phyloP scores from a whole-genome alignment of 2,329 filamentous ascomycete genomes.

The Apiospora marii region DNA sequence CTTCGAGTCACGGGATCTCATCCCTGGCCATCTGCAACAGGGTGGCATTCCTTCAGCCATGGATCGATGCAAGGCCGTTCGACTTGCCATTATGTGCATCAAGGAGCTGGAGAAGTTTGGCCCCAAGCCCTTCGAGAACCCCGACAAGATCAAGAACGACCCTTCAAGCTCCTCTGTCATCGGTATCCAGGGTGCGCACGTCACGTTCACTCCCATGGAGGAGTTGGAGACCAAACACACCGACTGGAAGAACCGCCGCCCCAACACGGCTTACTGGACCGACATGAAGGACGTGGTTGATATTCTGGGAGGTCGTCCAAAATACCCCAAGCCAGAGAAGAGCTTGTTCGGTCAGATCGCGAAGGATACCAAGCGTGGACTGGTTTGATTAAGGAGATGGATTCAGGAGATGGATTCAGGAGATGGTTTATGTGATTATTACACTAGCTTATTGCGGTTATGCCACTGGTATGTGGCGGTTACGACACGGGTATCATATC shows the following conservation, averaged over 20 bases:
- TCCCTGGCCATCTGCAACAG: slow-evolving; percentile 94
- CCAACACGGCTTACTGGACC: slow-evolving; percentile 86
- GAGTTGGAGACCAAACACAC: slow-evolving; percentile 87
- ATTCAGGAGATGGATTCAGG: not conserved
- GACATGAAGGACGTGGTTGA: slow-evolving; percentile 83
- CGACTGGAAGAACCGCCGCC: slow-evolving; percentile 90
- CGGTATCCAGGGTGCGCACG: slow-evolving; percentile 87
- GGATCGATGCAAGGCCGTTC: slow-evolving; percentile 91
- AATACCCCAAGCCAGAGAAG: slow-evolving; percentile 57
- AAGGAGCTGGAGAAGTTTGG: slow-evolving; percentile 86
- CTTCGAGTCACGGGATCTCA: slow-evolving; percentile 91
- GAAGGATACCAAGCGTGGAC: slow-evolving; percentile 68
- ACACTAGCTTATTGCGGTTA: not conserved
- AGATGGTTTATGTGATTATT: not conserved
- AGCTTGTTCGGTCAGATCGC: slow-evolving; percentile 60
- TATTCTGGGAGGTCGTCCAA: slow-evolving; percentile 77
- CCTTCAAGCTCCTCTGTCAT: slow-evolving; percentile 82
- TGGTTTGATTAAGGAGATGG: slow-evolving; percentile 32
- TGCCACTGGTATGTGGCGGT: slow-evolving; percentile 3
- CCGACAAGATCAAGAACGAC: slow-evolving; percentile 74
- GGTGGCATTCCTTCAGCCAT: slow-evolving; percentile 92
- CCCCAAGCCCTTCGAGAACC: slow-evolving; percentile 63
- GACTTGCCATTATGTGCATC: slow-evolving; percentile 93
- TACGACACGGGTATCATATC: not conserved
- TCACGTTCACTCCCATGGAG: slow-evolving; percentile 86